Evolutionary conservation across 371 early-diverging fungal species (phyloP).

Genomic region (Circinella minor): DNA sequence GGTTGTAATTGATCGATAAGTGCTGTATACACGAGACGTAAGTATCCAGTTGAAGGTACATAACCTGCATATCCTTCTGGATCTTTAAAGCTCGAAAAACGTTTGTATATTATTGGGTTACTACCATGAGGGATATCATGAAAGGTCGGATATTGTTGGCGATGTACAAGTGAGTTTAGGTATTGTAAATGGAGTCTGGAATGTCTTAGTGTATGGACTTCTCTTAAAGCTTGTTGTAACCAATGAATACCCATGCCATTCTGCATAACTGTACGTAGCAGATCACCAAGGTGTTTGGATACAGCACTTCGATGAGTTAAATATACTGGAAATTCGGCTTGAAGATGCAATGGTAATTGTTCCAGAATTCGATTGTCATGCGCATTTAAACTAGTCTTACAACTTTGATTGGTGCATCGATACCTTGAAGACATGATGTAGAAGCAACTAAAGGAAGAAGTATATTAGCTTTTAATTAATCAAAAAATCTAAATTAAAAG

Average conservation of each 20-base stretch:
- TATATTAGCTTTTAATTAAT: neutral
- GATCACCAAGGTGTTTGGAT: slow-evolving; percentile 18
- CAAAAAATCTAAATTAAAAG: neutral
- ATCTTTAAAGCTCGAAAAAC: slow-evolving; percentile 11
- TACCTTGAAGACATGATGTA: slow-evolving; percentile 25
- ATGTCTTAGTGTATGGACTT: slow-evolving; percentile 19
- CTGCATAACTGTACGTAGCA: slow-evolving; percentile 20
- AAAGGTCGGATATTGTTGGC: neutral
- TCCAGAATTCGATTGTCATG: slow-evolving; percentile 6
- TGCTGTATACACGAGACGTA: neutral
- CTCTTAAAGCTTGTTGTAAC: slow-evolving; percentile 17
- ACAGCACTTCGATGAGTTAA: slow-evolving; percentile 26
- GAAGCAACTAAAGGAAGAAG: slow-evolving; percentile 6
- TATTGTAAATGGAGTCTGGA: slow-evolving; percentile 17
- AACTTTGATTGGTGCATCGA: neutral
- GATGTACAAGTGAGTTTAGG: slow-evolving; percentile 4
- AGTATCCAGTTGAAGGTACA: slow-evolving; percentile 12
- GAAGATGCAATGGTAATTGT: slow-evolving; percentile 18
- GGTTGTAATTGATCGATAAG: slow-evolving; percentile 1
- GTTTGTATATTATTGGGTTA: neutral
- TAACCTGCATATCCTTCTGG: slow-evolving; percentile 9
- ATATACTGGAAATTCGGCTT: slow-evolving; percentile 25
- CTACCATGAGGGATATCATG: neutral
- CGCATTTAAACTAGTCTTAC: slow-evolving; percentile 8
- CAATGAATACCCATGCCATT: slow-evolving; percentile 18